Percentiles rank a stretch among this genome's conserved stretches.
Evolutionary conservation across 192 early-diverging fungal species (phyloP).

Genomic region (Backusella westeae): DNA sequence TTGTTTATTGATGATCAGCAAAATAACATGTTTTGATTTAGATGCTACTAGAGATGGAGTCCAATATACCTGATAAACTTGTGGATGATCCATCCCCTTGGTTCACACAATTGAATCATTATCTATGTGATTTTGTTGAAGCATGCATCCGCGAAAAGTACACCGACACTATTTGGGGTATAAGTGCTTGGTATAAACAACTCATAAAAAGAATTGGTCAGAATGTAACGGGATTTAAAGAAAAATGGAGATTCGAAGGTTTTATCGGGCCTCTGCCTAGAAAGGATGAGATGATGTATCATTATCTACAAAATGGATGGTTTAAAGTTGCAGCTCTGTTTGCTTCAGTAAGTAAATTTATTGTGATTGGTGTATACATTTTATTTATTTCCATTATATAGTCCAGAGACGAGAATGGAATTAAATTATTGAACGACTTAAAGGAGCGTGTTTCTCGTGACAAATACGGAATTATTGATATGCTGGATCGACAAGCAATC

Average conservation of each 20-base stretch:
- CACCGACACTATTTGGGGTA: constrained; percentile 21
- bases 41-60: constrained; percentile 1
- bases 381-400: not conserved
- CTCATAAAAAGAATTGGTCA: not conserved
- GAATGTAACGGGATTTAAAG: constrained; percentile 1
- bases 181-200: constrained; percentile 27
- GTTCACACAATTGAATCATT: constrained; percentile 11
- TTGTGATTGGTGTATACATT: not conserved
- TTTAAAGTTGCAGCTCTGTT: constrained; percentile 18
- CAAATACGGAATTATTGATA: constrained; percentile 12
- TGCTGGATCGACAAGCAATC: constrained; percentile 21
- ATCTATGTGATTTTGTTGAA: constrained; percentile 20
- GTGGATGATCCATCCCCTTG: not conserved
- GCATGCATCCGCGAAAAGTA: constrained; percentile 17
- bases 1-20: not conserved
- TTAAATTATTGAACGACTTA: not conserved
- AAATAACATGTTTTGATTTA: not conserved
- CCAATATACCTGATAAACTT: constrained; percentile 6
- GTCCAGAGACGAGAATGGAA: constrained; percentile 19
- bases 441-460: not conserved
- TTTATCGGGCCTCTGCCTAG: constrained; percentile 19
- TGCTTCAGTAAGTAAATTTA: constrained; percentile 15
- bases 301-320: not conserved
- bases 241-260: constrained; percentile 14
- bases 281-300: not conserved